These are phyloP conservation scores for Auxenochlorella pyrenoidosa DNA, from an alignment of 139 green algal genomes.

Conservation along the genomic window DNA sequence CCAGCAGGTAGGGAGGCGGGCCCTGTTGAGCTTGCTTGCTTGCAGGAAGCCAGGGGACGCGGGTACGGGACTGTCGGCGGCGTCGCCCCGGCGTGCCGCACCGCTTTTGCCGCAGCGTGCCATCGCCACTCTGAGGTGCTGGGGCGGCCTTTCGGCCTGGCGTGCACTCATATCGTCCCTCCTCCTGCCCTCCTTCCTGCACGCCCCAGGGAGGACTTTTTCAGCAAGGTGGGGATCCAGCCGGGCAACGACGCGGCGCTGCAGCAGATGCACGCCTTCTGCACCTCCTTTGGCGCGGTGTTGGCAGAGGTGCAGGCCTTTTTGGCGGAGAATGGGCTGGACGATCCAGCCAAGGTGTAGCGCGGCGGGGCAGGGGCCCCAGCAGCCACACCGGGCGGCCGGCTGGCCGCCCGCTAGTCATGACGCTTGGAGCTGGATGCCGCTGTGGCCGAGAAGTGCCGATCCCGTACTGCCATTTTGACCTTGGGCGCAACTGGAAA, in stretches of 20 bases:
- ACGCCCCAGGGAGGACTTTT: conserved; percentile 34
- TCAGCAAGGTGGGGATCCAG: conserved; percentile 57
- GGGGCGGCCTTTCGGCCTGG: background rate
- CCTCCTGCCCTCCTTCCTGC: background rate
- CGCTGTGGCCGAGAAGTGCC: background rate
- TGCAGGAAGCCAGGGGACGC: background rate
- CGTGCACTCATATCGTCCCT: background rate
- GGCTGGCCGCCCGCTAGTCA: too few relatives aligned
- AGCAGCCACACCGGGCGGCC: too few relatives aligned
- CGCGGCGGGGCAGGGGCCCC: too few relatives aligned
- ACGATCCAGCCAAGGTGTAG: conserved; percentile 66
- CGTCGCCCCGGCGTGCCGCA: too few relatives aligned
- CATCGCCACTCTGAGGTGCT: too few relatives aligned
- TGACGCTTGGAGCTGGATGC: too few relatives aligned
- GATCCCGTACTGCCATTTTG: too few relatives aligned
- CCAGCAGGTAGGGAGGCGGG: conserved; percentile 1
- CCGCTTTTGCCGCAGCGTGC: too few relatives aligned
- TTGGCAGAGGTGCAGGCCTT: conserved; percentile 72
- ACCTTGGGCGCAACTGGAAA: too few relatives aligned
- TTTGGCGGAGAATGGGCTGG: conserved; percentile 52
- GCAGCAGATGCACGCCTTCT: conserved; percentile 59
- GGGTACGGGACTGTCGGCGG: too few relatives aligned
- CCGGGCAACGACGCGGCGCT: conserved; percentile 36
- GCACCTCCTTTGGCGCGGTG: conserved; percentile 59
- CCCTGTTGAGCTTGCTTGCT: too few relatives aligned